Evolutionary conservation across 1,284 basidiomycete species (phyloP), one percentile per base, ranked within the genome.

Genomic region (Lentinula novae-zelandiae): DNA sequence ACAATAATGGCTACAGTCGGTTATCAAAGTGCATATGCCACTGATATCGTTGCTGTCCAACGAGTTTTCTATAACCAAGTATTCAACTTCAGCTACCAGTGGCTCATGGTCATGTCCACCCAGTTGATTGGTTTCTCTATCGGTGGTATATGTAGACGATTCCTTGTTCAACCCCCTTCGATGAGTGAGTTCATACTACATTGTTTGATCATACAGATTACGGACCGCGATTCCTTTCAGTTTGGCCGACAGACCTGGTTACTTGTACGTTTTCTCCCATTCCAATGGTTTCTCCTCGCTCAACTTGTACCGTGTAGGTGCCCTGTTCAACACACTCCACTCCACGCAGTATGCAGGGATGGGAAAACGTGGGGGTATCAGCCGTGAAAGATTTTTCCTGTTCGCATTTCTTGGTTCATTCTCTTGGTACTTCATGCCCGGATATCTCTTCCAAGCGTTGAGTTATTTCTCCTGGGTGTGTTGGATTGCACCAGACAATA

Each of bases 161-260:
- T 93, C 79, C 79, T 95, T 40, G 91, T 95, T 7, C 85, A 88
- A 65, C 96, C 95, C 0, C 92, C 95, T 0, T 90, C 90, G 0
- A 94, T 97, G 92, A 92, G 87, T 96, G 83, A 85, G 85, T 76
- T 33, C 12, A 22, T 27, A 15, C 13, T 13, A 8, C 31, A 9
- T n/a, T 22, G 10, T 49, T 17, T 54, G 1, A 49, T 42, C 39
- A 20, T 36, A 8, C 53, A 8, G 10, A 46, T 27, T 56, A 56
- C 64, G 2, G 10, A 64, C 39, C 48, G 34, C 20, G 2, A 20
- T 20, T 46, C n/a, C 17, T 15, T 48, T 22, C 44, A 84, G 82
- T 97, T 67, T 97, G 95, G 95, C 95, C 95, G 0, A 76, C 82
- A 17, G 91, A 92, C 63, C 80, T 97, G 22, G 92, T 95, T 20